Conservation (phyloP, 306 rosid genomes). For the Cicer chorassanicum region DNA sequence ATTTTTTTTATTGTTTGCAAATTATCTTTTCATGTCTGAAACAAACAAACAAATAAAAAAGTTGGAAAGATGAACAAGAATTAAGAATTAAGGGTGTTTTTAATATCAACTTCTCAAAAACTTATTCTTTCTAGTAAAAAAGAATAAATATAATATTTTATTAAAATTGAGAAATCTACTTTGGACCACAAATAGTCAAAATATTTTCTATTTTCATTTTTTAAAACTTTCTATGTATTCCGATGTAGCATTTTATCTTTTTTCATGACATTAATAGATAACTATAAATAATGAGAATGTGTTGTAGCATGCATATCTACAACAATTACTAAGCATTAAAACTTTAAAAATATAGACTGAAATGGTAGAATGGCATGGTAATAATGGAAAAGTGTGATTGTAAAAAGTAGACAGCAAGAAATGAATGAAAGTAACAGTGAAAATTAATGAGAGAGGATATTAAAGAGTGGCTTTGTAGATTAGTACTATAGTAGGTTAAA, state of each 20-base stretch:
- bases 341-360: background rate
- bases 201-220: no score
- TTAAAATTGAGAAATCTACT: no score
- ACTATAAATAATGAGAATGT: conserved; percentile 40
- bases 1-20: conserved; percentile 4
- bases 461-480: background rate
- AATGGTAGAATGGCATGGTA: conserved; percentile 19
- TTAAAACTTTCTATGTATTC: no score
- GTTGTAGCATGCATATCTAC: conserved; percentile 34
- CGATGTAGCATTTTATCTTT: no score
- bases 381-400: conserved; percentile 10
- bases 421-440: background rate
- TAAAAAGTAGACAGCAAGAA: background rate
- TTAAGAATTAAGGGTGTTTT: background rate
- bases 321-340: conserved; percentile 40
- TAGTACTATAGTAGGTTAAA: conserved; percentile 47
- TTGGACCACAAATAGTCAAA: no score
- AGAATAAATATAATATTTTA: no score
- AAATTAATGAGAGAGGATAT: conserved; percentile 34
- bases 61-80: conserved; percentile 11
- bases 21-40: conserved; percentile 42
- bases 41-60: conserved; percentile 25
- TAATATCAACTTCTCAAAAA: no score
- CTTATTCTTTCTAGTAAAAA: no score
- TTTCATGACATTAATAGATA: no score